Evolutionary conservation across 768 basidiomycete species (phyloP).

Genomic region (Sporobolomyces roseus): DNA sequence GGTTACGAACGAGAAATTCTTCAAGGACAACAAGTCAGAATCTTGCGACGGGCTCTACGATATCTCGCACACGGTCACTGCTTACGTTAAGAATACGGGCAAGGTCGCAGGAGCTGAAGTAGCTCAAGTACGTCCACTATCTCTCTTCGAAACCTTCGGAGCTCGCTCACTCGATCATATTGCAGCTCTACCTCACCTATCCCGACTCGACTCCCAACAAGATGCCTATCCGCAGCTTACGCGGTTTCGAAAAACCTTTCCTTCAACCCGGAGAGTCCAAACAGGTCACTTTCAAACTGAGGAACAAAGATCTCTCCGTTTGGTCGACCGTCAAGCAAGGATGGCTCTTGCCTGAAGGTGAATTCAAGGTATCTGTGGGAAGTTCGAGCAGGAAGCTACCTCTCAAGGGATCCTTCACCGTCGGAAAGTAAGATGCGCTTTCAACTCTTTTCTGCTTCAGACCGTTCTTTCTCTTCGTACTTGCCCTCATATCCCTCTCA

Average conservation of each 20-base stretch:
- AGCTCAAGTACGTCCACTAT: slow-evolving; percentile 17
- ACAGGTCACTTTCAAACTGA: slow-evolving; percentile 46
- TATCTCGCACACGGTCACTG: slow-evolving; percentile 25
- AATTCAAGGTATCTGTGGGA: slow-evolving; percentile 39
- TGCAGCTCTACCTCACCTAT: slow-evolving; percentile 40
- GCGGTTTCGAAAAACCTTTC: slow-evolving; percentile 44
- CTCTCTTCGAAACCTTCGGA: neutral
- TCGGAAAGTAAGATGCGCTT: neutral
- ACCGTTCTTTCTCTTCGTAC: no score
- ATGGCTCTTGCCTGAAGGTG: slow-evolving; percentile 39
- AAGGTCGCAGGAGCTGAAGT: slow-evolving; percentile 30
- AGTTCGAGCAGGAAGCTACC: slow-evolving; percentile 33
- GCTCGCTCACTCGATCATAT: neutral
- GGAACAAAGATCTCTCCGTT: slow-evolving; percentile 35
- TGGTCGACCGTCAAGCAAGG: slow-evolving; percentile 19
- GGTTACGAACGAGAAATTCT: slow-evolving; percentile 31
- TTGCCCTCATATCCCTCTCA: no score
- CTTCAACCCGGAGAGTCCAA: slow-evolving; percentile 44
- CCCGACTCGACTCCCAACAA: slow-evolving; percentile 20
- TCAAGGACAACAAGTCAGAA: slow-evolving; percentile 11
- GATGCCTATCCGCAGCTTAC: slow-evolving; percentile 39
- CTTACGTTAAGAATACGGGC: slow-evolving; percentile 35
- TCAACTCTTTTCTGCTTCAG: no score
- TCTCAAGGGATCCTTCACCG: slow-evolving; percentile 5
- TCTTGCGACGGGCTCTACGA: slow-evolving; percentile 12